Evolutionary conservation across 257 asterid genomes (phyloP), one percentile per base, ranked within the genome.

Genomic region (Echites panduratus): DNA sequence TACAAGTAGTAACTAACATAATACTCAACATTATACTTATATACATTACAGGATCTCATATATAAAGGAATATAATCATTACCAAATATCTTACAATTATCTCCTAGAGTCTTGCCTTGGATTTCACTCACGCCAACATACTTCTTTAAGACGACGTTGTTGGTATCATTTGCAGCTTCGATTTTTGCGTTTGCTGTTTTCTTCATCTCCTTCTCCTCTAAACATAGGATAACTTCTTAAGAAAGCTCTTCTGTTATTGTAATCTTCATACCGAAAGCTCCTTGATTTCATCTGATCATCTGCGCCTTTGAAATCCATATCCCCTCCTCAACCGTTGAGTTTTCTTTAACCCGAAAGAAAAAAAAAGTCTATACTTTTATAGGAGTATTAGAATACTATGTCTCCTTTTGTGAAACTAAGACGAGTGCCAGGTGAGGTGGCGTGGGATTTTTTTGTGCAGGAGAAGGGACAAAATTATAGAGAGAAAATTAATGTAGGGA

Each of bases 221-320:
- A 82, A 89, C 77, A 91, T 94, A 14, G 97, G 97, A 77, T 91
- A 89, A 82, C 97, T 89, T 83, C 97, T 87, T 79, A 89, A 54
- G 86, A 91, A 91, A 40, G 88, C 96, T 80, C 92, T 85, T 76
- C 97, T 85, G 26, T 84, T 83, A 72, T 76, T 87, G 85, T 91
- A 87, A 70, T 84, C 95, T 76, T 88, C 93, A 38, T 90, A 38
- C 7, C 96, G 85, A 43, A 88, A 90, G 70, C 93, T 88, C 66
- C 87, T 79, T 22, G 93, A 84, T 80, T 84, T 81, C 89, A 78
- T 22, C 66, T 78, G 81, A 61, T 81, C 82, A 66, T 79, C 93
- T 84, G 78, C 81, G 70, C 72, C 67, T 56, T 47, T 22, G 8
- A 35, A 38, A 61, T 68, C 73, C 75, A 56, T 49, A 8, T 10